Evolutionary conservation across 768 basidiomycete genomes (phyloP), one percentile per base, ranked within the genome.

Genomic region (Obba rivulosa): DNA sequence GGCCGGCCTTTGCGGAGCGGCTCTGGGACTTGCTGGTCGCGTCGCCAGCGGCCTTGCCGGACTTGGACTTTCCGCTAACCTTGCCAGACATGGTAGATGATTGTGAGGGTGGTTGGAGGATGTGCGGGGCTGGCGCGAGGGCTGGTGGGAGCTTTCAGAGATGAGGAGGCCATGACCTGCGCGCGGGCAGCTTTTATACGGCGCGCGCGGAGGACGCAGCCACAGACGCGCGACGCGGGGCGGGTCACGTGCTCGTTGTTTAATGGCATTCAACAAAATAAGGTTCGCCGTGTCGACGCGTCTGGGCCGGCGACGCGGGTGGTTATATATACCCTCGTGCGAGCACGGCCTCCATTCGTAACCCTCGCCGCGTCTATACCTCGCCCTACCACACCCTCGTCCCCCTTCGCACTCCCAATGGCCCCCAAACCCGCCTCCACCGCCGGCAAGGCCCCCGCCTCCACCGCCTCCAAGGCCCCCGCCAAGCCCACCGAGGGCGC

Each of bases 401-500:
- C 42, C 31, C 43, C 34, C 42, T 43, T 24, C 49, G 48, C 46
- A 28, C 14, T 10, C 41, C 28, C 57, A 69, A 82, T 86, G 81
- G 78, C 72, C 52, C 81, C 79, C 58, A 82, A 87, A 78, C 84
- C 85, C 62, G 79, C 85, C 59, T 91, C 89, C 57, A 89, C 87
- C 66, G 87, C 89, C 57, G 86, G 85, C 62, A 92, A 84, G 72
- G 85, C 83, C 41, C 83, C 85, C 43, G 83, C 83, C 55, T 85
- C 80, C 41, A 65, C 65, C 45, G 79, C 71, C 7, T 73, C 84
- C 48, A 89, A 89, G 73, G 74, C 76, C 31, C 75, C 76, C 39
- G 76, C 75, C 47, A 78, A 77, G 70, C 70, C 75, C 38, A 72
- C 74, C n/a, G 68, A 68, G 56, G 67, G 70, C 23, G 50, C 65